Base-by-base conservation (phyloP, 768 basidiomycete genomes). In the Tephrocybe sp. region DNA sequence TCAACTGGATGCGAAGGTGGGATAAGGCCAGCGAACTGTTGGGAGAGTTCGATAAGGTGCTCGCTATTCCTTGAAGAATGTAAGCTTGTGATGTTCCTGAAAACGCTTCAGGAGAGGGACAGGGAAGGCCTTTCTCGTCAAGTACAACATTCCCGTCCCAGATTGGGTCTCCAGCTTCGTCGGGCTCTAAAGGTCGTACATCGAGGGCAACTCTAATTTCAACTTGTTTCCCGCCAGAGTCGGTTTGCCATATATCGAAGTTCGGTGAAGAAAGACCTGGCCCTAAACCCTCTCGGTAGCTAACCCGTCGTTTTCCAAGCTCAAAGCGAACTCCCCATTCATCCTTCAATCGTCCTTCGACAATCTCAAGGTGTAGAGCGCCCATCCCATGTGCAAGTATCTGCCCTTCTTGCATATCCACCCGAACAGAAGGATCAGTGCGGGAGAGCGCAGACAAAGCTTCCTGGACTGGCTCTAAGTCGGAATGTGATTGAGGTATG, bases 371-470 rank as follows among this genome's bases (percentile, higher is more conserved):
- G 61, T 94, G 92, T 11, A 94, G 76, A 25, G 87, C 82, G 12
- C 92, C 92, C 34, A 94, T 80, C 2, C 91, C 91, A 56, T 93
- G 89, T 1, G 91, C 76, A 25, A 94, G 76, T 27, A 91, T 72
- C 59, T 94, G 92, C 1, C 90, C 92, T 55, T 94, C 92, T 47
- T 89, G 84, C 2, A 73, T 70, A 46, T 92, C 92, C 25, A 84
- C 73, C 16, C 92, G 84, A 24, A 92, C 80, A 0, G 90, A 92
- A n/a, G 92, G 92, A 60, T 94, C 92, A 1, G 92, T 93, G n/a
- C 92, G 85, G 15, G 81, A 72, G 22, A 94, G 70, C 1, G 87
- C 71, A 22, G 77, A 71, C 16, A 94, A 70, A 8, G 92, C 92
- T 39, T 83, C 77, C 67, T 90, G 84, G 1, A 93, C 87, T 16